Evolutionary conservation across 116 monocot species (phyloP), one percentile per base, ranked within the genome.

Genomic region (Phalaenopsis hybrid): DNA sequence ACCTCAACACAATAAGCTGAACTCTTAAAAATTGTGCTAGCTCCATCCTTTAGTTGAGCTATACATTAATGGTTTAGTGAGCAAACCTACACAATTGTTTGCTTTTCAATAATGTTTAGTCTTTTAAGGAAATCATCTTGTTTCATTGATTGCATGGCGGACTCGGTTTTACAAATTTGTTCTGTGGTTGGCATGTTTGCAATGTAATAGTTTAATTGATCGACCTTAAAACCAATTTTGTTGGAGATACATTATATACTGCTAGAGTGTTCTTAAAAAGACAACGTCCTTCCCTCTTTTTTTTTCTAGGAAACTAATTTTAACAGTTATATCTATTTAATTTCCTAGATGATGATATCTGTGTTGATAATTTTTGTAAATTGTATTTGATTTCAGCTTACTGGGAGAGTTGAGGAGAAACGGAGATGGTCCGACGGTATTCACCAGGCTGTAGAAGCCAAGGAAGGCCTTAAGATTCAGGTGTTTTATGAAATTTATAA

Each of bases 351-450:
- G 8, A 33, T 72, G 46, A 75, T 75, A 70, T 31, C 34, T 75
- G 46, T 77, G 51, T 28, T 49, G 77, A 77, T 52, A 51, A 8
- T 75, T 75, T 75, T 7, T 44, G 46, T 75, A 43, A 44, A 74
- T 44, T 43, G 44, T 23, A 76, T 21, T n/a, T 4, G 21, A 25
- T 50, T 87, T 86, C 89, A 99, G 99, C 92, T 99, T 78, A 99
- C 99, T 78, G 99, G 99, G 23, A 90, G 99, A 88, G 95, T 99
- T 63, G 99, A 99, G 85, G 95, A 95, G 72, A 94, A 91, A 88
- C 89, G 99, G 79, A 89, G 99, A 88, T 99, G 99, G 99, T 93
- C 99, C 88, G 93, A 99, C 43, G 99, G 99, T 57, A 99, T 99
- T 82, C 99, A 99, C 85, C 99, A 99, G 86, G 95, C 99, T 74